Percentiles rank a stretch among this genome's conserved stretches.
Evolutionary conservation across 202 grass and related monocot species (phyloP).

Genomic region (Musa balbisiana): DNA sequence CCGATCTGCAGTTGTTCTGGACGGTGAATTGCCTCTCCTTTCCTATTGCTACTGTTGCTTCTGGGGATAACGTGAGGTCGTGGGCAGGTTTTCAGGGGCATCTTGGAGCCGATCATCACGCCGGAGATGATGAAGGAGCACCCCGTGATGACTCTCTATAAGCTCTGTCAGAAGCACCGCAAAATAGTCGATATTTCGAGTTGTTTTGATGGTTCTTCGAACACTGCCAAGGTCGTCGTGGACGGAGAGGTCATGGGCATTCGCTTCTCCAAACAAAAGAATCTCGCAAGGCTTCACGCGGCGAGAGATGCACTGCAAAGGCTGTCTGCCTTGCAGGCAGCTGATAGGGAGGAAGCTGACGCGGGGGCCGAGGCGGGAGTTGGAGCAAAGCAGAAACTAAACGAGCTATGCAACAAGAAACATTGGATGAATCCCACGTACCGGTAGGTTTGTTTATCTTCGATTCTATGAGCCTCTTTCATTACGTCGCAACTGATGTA

Average conservation of each 20-base stretch:
- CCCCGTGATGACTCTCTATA: conserved; percentile 55
- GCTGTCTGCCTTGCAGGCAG: conserved; percentile 31
- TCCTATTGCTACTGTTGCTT: background rate
- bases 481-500: too few species aligned
- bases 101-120: conserved; percentile 84
- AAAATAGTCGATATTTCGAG: conserved; percentile 37
- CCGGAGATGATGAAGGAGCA: conserved; percentile 65
- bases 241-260: conserved; percentile 41
- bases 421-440: conserved; percentile 49
- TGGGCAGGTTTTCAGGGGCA: conserved; percentile 41
- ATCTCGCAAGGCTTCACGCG: conserved; percentile 69
- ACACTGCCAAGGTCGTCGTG: conserved; percentile 46
- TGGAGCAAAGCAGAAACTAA: conserved; percentile 54
- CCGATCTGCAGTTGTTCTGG: conserved; percentile 62
- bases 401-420: conserved; percentile 41
- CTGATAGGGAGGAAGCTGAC: conserved; percentile 11
- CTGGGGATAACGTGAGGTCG: background rate
- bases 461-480: too few species aligned
- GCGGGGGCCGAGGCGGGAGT: conserved; percentile 34
- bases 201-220: conserved; percentile 37
- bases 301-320: conserved; percentile 60
- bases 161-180: conserved; percentile 69
- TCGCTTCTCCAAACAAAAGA: conserved; percentile 54
- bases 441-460: conserved; percentile 37
- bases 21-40: conserved; percentile 31